Conservation (phyloP, 805 yeast genomes). For the Kregervanrija pseudodelftensis region DNA sequence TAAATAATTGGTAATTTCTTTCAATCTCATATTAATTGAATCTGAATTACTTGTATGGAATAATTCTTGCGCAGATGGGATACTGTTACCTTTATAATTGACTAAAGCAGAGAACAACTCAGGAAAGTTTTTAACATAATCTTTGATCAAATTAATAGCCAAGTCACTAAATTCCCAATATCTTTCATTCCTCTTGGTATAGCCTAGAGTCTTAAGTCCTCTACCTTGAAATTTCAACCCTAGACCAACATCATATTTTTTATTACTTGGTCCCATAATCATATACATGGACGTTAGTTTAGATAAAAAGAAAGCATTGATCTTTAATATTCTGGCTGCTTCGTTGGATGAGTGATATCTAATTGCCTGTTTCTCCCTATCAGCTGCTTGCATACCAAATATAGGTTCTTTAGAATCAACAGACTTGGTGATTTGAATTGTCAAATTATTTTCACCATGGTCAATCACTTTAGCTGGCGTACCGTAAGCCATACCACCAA, state of each 20-base stretch:
- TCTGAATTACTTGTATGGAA: conserved; percentile 32
- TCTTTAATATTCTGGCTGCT: conserved; percentile 47
- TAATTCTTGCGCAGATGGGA: conserved; percentile 33
- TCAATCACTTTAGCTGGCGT: conserved; percentile 64
- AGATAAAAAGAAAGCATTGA: conserved; percentile 64
- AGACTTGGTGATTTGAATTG: conserved; percentile 46
- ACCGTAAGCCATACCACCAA: conserved; percentile 87
- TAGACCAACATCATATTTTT: conserved; percentile 66
- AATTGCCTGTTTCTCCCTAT: conserved; percentile 46
- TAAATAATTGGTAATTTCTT: conserved; percentile 34
- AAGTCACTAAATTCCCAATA: conserved; percentile 82
- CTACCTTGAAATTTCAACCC: conserved; percentile 76
- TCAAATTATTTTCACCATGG: conserved; percentile 36
- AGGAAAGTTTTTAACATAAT: conserved; percentile 58
- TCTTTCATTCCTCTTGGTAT: conserved; percentile 53
- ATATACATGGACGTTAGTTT: conserved; percentile 69
- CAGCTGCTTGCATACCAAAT: conserved; percentile 56
- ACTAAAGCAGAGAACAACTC: conserved; percentile 38
- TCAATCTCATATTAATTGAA: conserved; percentile 36
- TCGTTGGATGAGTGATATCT: conserved; percentile 60
- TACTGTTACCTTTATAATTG: conserved; percentile 18
- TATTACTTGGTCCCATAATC: conserved; percentile 47
- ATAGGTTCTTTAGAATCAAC: conserved; percentile 48
- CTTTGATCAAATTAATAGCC: conserved; percentile 59
- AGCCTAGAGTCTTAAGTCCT: conserved; percentile 82